These are phyloP conservation scores for Diddensiella transvaalensis DNA, from an alignment of 805 yeast genomes.

Conservation along the genomic window DNA sequence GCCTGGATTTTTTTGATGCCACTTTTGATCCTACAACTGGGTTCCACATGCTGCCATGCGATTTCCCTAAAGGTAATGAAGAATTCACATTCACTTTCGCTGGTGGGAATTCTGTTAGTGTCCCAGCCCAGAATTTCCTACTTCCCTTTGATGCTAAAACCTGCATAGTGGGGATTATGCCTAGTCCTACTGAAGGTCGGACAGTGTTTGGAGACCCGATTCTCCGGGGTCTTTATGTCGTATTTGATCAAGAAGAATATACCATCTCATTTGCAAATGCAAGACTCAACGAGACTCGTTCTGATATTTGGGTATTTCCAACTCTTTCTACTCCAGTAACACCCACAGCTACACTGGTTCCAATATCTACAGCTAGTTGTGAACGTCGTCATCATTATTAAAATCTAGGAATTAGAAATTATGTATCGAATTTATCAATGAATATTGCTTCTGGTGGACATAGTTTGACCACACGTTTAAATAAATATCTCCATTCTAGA, in stretches of 20 bases:
- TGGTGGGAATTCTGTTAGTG: conserved; percentile 19
- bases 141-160: conserved; percentile 8
- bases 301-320: conserved; percentile 28
- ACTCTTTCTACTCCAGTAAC: conserved; percentile 9
- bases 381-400: not conserved
- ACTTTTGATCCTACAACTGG: conserved; percentile 16
- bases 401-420: not conserved
- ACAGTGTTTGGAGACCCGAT: conserved; percentile 61
- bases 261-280: conserved; percentile 47
- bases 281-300: conserved; percentile 23
- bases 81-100: conserved; percentile 21
- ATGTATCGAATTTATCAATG: conserved; percentile 1
- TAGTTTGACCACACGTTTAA: conserved; percentile 52
- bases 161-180: conserved; percentile 9
- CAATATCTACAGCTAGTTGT: not conserved
- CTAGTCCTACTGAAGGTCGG: conserved; percentile 1
- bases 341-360: conserved; percentile 12
- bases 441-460: conserved; percentile 44
- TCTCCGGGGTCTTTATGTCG: conserved; percentile 60
- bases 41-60: conserved; percentile 23
- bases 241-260: conserved; percentile 58
- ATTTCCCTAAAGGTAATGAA: conserved; percentile 5
- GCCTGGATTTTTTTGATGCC: conserved; percentile 7
- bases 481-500: conserved; percentile 66
- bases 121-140: conserved; percentile 22